phyloP scores from a whole-genome alignment of 1,139 yeast genomes.

The Pichia sp. region DNA sequence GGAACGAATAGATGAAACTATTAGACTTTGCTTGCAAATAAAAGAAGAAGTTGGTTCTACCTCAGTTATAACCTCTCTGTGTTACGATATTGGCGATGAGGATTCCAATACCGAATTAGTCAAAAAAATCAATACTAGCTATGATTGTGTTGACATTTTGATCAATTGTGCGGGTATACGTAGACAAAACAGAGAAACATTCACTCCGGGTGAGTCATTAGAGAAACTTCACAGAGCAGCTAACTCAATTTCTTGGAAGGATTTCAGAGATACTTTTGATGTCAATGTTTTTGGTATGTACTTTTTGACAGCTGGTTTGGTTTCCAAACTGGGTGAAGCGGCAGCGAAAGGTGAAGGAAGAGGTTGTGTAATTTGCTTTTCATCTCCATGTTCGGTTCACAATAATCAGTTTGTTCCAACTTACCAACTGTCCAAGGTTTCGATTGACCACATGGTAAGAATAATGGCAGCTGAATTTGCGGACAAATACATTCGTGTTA shows the following conservation, averaged over 20 bases:
- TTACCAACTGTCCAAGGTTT: conserved; percentile 18
- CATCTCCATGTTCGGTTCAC: conserved; percentile 20
- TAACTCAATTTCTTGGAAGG: conserved; percentile 17
- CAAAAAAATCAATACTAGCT: conserved; percentile 13
- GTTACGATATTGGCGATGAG: conserved; percentile 19
- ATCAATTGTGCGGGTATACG: conserved; percentile 19
- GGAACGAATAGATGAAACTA: conserved; percentile 17
- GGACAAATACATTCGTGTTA: conserved; percentile 19
- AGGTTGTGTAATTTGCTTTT: conserved; percentile 19
- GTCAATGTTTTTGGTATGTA: conserved; percentile 22
- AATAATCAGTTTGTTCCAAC: conserved; percentile 21
- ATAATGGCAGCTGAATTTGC: conserved; percentile 23
- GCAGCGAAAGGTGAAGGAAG: conserved; percentile 20
- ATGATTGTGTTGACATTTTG: conserved; percentile 17
- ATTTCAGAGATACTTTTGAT: conserved; percentile 18
- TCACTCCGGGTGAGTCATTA: conserved; percentile 17
- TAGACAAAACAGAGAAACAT: conserved; percentile 15
- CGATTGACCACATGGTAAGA: conserved; percentile 21
- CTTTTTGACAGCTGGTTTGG: conserved; percentile 18
- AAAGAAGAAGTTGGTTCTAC: conserved; percentile 14
- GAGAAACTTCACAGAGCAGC: conserved; percentile 17
- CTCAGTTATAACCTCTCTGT: conserved; percentile 14
- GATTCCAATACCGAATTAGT: conserved; percentile 17
- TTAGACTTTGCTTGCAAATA: conserved; percentile 11
- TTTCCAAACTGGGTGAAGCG: conserved; percentile 13